phyloP scores from a whole-genome alignment of 805 yeast species.

The Wickerhamiella australiensis region DNA sequence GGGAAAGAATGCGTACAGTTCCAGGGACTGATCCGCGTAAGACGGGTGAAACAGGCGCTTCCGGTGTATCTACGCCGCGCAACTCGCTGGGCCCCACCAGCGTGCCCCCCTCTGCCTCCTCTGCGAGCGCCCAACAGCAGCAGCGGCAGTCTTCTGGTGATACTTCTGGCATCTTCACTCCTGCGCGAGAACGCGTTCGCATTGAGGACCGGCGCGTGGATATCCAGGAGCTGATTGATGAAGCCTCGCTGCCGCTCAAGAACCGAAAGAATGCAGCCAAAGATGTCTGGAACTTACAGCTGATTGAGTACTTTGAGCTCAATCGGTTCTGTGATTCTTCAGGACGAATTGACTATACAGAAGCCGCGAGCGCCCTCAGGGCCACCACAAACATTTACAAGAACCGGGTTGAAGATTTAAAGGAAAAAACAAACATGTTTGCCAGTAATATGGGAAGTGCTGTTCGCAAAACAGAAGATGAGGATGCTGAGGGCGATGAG shows the following conservation, averaged over 20 bases:
- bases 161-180: not conserved
- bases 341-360: constrained; percentile 77
- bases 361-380: constrained; percentile 82
- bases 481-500: constrained; percentile 22
- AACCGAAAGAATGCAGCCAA: constrained; percentile 23
- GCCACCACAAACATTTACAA: constrained; percentile 91
- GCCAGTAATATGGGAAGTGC: constrained; percentile 68
- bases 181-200: not conserved
- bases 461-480: too few relatives aligned
- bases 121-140: too few relatives aligned
- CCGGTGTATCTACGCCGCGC: not conserved
- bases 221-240: not conserved
- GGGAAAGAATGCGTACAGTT: not conserved
- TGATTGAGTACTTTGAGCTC: constrained; percentile 86
- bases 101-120: too few relatives aligned
- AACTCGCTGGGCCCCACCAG: not conserved
- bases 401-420: constrained; percentile 83
- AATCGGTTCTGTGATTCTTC: constrained; percentile 53
- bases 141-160: not conserved
- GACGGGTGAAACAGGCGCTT: not conserved
- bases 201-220: not conserved
- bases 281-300: constrained; percentile 82
- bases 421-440: constrained; percentile 76
- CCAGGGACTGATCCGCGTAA: not conserved
- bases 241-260: not conserved